A percentile compares a stretch with the other conserved stretches of the same genome.
Evolutionary conservation across 805 yeast genomes (phyloP).

Genomic region (Debaryomyces hansenii): DNA sequence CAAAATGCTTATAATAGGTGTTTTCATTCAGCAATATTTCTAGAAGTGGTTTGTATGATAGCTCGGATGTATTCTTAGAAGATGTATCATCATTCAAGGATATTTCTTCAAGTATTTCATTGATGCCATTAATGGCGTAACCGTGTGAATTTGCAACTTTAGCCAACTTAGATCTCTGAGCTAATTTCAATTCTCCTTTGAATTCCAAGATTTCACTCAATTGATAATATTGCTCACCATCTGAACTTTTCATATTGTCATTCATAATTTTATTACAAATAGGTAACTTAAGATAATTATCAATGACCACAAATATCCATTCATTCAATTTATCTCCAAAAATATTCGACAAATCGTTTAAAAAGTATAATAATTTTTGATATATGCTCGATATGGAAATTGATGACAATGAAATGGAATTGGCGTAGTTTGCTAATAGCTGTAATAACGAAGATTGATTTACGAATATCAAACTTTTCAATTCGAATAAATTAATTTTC

Average conservation of each 20-base stretch:
- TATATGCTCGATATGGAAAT: constrained; percentile 39
- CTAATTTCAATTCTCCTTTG: constrained; percentile 49
- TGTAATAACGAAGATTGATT: constrained; percentile 37
- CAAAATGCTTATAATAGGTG: constrained; percentile 33
- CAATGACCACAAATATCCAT: constrained; percentile 39
- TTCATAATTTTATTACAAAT: constrained; percentile 27
- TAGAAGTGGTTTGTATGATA: constrained; percentile 16
- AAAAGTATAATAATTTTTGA: constrained; percentile 36
- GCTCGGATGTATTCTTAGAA: not conserved
- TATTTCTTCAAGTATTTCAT: constrained; percentile 21
- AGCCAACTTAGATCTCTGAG: constrained; percentile 46
- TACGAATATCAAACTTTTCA: constrained; percentile 33
- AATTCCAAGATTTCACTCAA: constrained; percentile 33
- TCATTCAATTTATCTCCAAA: constrained; percentile 29
- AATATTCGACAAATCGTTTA: constrained; percentile 35
- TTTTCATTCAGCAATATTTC: constrained; percentile 13
- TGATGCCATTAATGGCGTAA: constrained; percentile 17
- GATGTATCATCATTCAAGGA: constrained; percentile 12
- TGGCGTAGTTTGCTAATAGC: constrained; percentile 33
- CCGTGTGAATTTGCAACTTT: constrained; percentile 23
- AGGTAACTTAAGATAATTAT: constrained; percentile 35
- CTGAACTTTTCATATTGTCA: constrained; percentile 12
- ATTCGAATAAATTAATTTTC: constrained; percentile 22
- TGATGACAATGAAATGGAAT: constrained; percentile 42
- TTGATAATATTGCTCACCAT: constrained; percentile 7